Conservation (phyloP, 768 basidiomycete species). For the Gloeophyllum trabeum region DNA sequence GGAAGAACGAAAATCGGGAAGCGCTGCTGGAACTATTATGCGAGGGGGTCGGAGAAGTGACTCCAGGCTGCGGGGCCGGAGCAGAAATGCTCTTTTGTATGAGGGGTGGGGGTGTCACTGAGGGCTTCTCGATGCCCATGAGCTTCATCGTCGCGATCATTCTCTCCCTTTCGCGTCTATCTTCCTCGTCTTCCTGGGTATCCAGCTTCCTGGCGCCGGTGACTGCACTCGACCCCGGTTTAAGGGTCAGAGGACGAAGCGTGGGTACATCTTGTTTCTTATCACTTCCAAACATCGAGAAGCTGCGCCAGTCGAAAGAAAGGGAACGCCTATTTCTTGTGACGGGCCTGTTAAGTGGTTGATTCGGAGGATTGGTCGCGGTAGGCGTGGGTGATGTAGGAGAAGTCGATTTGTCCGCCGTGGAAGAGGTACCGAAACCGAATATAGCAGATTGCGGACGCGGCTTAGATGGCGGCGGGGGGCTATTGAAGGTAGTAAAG, state of each 20-base stretch:
- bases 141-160: conserved; percentile 87
- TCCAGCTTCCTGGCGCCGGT: conserved; percentile 71
- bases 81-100: conserved; percentile 30
- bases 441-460: conserved; percentile 57
- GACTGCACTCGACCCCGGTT: conserved; percentile 44
- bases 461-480: conserved; percentile 25
- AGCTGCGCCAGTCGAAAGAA: conserved; percentile 76
- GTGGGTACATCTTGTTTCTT: conserved; percentile 39
- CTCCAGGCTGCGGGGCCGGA: conserved; percentile 11
- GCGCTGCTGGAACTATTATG: background rate
- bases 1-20: conserved; percentile 65
- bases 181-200: conserved; percentile 87
- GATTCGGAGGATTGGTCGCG: conserved; percentile 12
- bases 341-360: conserved; percentile 13
- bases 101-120: conserved; percentile 29
- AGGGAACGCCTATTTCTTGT: conserved; percentile 56
- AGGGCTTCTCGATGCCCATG: conserved; percentile 77
- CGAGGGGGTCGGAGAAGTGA: background rate
- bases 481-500: conserved; percentile 16
- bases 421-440: conserved; percentile 19
- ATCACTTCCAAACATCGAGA: conserved; percentile 56
- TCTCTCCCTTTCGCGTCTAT: conserved; percentile 76
- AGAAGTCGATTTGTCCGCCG: conserved; percentile 15
- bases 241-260: conserved; percentile 65
- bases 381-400: conserved; percentile 8